Evolutionary conservation across 306 rosid genomes (phyloP), one percentile per base, ranked within the genome.

Genomic region (Acacia crassicarpa): DNA sequence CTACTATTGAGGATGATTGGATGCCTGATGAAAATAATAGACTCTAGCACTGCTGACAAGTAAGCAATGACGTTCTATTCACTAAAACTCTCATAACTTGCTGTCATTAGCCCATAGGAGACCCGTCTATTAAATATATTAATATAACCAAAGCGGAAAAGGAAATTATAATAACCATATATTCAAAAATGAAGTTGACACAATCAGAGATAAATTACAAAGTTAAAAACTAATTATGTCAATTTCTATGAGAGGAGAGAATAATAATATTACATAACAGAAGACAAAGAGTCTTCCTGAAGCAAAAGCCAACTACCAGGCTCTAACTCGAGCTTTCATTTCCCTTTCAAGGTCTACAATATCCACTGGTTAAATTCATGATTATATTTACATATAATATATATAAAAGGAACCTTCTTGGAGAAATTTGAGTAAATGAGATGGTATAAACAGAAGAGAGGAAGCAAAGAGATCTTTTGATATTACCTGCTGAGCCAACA

Each of bases 401-500:
- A n/a, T 32, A 40, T 19, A 51, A 38, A 72, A 12, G 19, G 79
- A 69, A 48, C 56, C 67, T 41, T 79, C 81, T 32, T 41, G 38
- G 33, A 41, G 79, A 41, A 51, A 61, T 75, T 67, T 48, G 38
- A 78, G 72, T 49, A 78, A 83, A 35, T 9, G 63, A 76, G 70
- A 72, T 78, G 27, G 33, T 68, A 67, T 74, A 78, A n/a, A 74
- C 66, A 74, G 76, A 83, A 58, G 25, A 23, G 74, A 30, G 63
- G 81, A 80, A 74, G 45, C 33, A 80, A 81, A 78, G 62, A 38
- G 67, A 73, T 77, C 65, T 56, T 14, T 67, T 66, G 68, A 75
- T 43, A 53, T 79, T 87, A 96, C 99, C 99, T 96, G 99, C 69
- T 93, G 99, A 62, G 98, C 99, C 83, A 96, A 46, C 82, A 96